Conservation (phyloP, 768 basidiomycete genomes). For the Pisolithus albus region DNA sequence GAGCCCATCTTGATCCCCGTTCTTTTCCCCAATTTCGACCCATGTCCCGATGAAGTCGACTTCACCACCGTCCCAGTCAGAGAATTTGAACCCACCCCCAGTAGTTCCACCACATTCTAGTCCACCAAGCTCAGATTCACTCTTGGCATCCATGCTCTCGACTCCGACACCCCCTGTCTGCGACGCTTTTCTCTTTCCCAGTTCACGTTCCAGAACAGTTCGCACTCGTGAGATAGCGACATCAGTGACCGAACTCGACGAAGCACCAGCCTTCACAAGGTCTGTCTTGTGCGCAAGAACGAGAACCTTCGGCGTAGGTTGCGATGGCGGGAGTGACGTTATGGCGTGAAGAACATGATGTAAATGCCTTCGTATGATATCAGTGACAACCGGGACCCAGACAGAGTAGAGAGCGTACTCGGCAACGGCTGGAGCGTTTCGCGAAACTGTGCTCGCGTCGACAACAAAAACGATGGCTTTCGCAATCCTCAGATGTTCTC, state of each 20-base stretch:
- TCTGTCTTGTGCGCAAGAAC: slow-evolving; percentile 77
- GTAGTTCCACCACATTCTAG: slow-evolving; percentile 57
- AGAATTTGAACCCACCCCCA: slow-evolving; percentile 59
- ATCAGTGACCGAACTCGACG: slow-evolving; percentile 30
- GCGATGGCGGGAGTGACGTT: slow-evolving; percentile 67
- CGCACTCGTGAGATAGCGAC: slow-evolving; percentile 67
- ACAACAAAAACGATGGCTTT: slow-evolving; percentile 73
- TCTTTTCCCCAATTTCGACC: slow-evolving; percentile 35
- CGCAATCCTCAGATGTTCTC: slow-evolving; percentile 54
- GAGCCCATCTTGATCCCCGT: slow-evolving; percentile 31
- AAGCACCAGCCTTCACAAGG: slow-evolving; percentile 44
- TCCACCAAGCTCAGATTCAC: slow-evolving; percentile 62
- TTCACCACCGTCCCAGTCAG: slow-evolving; percentile 83
- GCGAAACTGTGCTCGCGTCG: slow-evolving; percentile 70
- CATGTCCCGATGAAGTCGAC: slow-evolving; percentile 59
- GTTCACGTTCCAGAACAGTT: slow-evolving; percentile 74
- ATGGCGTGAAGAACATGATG: slow-evolving; percentile 66
- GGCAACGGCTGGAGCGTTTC: slow-evolving; percentile 68
- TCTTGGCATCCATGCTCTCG: slow-evolving; percentile 70
- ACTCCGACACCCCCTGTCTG: slow-evolving; percentile 62
- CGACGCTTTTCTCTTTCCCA: slow-evolving; percentile 66
- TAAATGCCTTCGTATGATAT: slow-evolving; percentile 48
- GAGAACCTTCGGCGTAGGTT: slow-evolving; percentile 48
- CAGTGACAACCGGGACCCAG: background rate
- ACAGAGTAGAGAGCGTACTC: slow-evolving; percentile 49